A percentile compares a stretch with the other conserved stretches of the same genome.
phyloP scores from a whole-genome alignment of 2,329 filamentous ascomycete species.

The Hypoxylon sp. region DNA sequence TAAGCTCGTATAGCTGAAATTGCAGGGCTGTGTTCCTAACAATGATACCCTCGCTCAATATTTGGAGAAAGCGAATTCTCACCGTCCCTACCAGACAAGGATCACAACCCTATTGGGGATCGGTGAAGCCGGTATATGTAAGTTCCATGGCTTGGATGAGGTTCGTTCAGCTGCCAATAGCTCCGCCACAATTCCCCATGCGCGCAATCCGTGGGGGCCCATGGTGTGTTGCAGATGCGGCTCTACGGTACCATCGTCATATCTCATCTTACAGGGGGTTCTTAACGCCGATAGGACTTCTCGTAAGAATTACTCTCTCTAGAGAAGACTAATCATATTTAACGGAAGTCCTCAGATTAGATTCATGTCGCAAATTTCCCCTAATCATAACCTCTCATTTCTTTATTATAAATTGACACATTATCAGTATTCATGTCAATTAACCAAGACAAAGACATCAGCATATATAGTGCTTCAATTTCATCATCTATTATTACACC shows the following conservation, averaged over 20 bases:
- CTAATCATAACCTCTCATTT: background rate
- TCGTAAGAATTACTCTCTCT: background rate
- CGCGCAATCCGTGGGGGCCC: background rate
- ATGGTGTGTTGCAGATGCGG: conserved; percentile 17
- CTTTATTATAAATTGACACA: background rate
- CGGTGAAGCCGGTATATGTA: conserved; percentile 14
- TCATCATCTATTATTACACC: background rate
- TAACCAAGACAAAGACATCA: background rate
- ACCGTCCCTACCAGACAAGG: background rate
- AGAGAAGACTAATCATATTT: background rate
- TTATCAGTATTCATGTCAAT: background rate
- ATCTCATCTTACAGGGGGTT: background rate
- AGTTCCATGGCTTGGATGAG: background rate
- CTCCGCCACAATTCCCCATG: conserved; percentile 14
- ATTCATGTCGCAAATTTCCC: background rate
- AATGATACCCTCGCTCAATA: conserved; percentile 11
- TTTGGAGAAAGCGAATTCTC: conserved; percentile 2
- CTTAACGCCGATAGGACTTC: background rate
- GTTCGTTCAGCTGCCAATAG: conserved; percentile 14
- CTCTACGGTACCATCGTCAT: conserved; percentile 4
- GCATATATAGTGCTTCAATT: background rate
- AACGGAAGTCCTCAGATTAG: background rate
- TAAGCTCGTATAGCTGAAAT: background rate
- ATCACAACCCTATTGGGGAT: conserved; percentile 1
- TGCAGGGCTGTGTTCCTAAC: background rate